Percentiles rank a stretch among this genome's conserved stretches.
These are phyloP conservation scores for Ceratopteris richardii DNA, from an alignment of 75 land plant genomes.

Conservation along the genomic window DNA sequence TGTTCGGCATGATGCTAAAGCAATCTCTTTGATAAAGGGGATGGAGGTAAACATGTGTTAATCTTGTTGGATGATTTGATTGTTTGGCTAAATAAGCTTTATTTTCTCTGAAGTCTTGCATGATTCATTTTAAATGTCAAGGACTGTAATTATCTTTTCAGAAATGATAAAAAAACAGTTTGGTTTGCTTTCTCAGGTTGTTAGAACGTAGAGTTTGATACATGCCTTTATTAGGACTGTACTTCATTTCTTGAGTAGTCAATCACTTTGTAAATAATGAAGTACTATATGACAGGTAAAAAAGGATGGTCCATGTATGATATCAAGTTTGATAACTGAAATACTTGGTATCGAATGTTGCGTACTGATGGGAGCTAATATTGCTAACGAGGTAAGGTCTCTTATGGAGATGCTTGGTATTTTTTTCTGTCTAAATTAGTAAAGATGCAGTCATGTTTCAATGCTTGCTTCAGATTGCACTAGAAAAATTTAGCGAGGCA, in stretches of 20 bases:
- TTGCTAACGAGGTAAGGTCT: constrained; percentile 70
- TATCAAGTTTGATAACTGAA: constrained; percentile 58
- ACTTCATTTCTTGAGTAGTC: too few species aligned
- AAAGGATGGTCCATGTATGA: constrained; percentile 74
- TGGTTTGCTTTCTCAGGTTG: too few species aligned
- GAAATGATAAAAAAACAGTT: too few species aligned
- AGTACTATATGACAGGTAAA: constrained; percentile 41
- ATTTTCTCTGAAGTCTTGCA: too few species aligned
- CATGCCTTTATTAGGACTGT: too few species aligned
- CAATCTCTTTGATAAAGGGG: constrained; percentile 87
- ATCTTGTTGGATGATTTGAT: neutral
- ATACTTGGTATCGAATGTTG: constrained; percentile 67
- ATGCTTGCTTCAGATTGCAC: constrained; percentile 47
- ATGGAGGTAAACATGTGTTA: constrained; percentile 49
- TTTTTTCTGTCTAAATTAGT: neutral
- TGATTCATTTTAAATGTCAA: too few species aligned
- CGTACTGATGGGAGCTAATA: constrained; percentile 92
- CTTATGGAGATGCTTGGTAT: neutral
- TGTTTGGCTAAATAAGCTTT: too few species aligned
- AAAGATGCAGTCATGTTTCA: neutral
- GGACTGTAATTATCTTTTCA: too few species aligned
- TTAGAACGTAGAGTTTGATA: too few species aligned
- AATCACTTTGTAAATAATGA: too few species aligned
- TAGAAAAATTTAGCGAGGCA: constrained; percentile 82
- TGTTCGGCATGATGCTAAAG: constrained; percentile 43